phyloP scores from a whole-genome alignment of 805 yeast genomes.

The Starmerella powellii region DNA sequence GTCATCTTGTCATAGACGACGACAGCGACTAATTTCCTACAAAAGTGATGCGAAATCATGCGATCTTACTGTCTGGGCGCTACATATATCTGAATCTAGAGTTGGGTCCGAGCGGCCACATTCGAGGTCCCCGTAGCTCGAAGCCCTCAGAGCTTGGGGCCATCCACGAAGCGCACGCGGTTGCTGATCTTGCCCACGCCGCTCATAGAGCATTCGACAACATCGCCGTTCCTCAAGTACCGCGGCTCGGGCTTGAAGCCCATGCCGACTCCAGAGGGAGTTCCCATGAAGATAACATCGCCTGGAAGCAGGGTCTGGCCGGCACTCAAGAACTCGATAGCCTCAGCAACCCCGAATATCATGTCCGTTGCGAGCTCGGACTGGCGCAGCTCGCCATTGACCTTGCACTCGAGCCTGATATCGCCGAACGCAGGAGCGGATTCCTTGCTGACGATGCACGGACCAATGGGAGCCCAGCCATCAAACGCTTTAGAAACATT shows the following conservation, averaged over 20 bases:
- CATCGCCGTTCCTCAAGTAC: slow-evolving; percentile 38
- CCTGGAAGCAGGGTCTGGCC: slow-evolving; percentile 45
- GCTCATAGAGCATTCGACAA: slow-evolving; percentile 34
- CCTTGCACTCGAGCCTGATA: slow-evolving; percentile 32
- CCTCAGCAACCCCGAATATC: slow-evolving; percentile 36
- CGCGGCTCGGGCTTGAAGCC: slow-evolving; percentile 33
- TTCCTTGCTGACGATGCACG: slow-evolving; percentile 36
- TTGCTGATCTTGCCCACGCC: slow-evolving; percentile 36
- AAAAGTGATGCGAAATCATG: background rate
- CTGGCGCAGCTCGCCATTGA: slow-evolving; percentile 41
- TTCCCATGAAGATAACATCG: slow-evolving; percentile 44
- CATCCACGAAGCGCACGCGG: slow-evolving; percentile 23
- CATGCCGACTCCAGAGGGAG: slow-evolving; percentile 45
- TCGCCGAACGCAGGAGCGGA: slow-evolving; percentile 25
- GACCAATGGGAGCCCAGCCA: slow-evolving; percentile 48
- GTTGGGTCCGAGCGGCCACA: no score
- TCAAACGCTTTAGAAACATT: slow-evolving; percentile 43
- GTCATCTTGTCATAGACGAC: slow-evolving; percentile 4
- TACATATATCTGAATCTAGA: no score
- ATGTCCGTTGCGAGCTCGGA: slow-evolving; percentile 37
- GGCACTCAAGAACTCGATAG: slow-evolving; percentile 38
- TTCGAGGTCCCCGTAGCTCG: no score
- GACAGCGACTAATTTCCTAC: background rate
- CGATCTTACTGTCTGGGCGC: background rate
- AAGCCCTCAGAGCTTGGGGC: slow-evolving; percentile 1